Percentiles rank a stretch among this genome's conserved stretches.
These are phyloP conservation scores for Boletus calvinii DNA, from an alignment of 1,284 basidiomycete species.

Conservation along the genomic window DNA sequence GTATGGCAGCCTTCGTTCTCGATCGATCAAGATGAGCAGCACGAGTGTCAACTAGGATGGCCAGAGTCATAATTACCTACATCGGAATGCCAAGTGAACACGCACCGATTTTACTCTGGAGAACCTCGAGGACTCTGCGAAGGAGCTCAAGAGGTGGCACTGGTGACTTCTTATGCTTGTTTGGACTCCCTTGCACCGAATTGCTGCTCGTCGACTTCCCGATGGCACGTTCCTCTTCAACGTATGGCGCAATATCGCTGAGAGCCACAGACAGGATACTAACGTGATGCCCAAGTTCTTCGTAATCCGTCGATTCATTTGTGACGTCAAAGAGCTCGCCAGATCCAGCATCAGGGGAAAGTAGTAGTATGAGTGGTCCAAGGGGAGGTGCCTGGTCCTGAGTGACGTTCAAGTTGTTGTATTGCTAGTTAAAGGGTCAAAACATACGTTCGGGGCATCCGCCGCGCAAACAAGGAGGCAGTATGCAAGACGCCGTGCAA, in stretches of 20 bases:
- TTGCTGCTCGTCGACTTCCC: conserved; percentile 16
- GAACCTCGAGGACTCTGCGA: conserved; percentile 43
- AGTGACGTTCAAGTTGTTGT: conserved; percentile 12
- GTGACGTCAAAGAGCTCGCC: conserved; percentile 46
- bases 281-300: conserved; percentile 52
- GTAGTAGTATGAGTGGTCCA: conserved; percentile 41
- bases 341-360: conserved; percentile 34
- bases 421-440: neutral
- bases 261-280: conserved; percentile 56
- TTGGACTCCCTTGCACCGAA: conserved; percentile 30
- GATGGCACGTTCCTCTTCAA: conserved; percentile 42
- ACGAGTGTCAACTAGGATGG: conserved; percentile 58
- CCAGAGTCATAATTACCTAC: neutral
- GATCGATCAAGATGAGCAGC: conserved; percentile 73
- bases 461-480: conserved; percentile 38
- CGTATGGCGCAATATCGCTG: conserved; percentile 56
- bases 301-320: conserved; percentile 52
- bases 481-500: conserved; percentile 57
- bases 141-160: conserved; percentile 48
- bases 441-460: conserved; percentile 33
- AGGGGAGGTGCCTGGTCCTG: conserved; percentile 46
- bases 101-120: conserved; percentile 66
- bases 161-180: conserved; percentile 35
- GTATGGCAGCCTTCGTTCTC: conserved; percentile 61
- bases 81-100: conserved; percentile 5